Base-by-base conservation (phyloP, 2,329 filamentous ascomycete species). In the Ophiognomonia clavigignenti-juglandacearum region DNA sequence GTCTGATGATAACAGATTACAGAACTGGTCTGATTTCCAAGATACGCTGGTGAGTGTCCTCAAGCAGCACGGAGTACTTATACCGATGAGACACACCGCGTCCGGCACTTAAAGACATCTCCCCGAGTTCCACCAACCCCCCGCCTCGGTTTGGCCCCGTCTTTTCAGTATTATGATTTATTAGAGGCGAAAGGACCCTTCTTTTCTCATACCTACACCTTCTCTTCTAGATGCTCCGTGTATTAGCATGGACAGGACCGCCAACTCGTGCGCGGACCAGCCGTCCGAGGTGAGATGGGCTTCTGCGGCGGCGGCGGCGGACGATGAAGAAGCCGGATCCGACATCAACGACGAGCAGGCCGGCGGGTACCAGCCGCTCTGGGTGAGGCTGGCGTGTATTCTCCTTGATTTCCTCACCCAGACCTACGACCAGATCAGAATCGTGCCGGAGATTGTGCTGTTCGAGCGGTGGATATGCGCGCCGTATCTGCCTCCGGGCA, bases 351-450 rank as follows among this genome's bases (percentile, higher is more conserved):
- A 23, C 6, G 13, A 19, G 6, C n/a, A n/a, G n/a, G n/a, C n/a
- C n/a, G 29, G 16, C 35, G 39, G 32, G 4, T 49, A 52, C 16
- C 47, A 50, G 22, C 50, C 50, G 9, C 50, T 52, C 27, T 52
- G 50, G 50, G 50, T 52, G 16, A 39, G 50, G 34, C 50, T 52
- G 24, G 50, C 50, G 27, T 49, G 46, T 13, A 50, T 52, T 20
- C 39, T 48, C 4, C 46, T 52, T 35, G 47, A 52, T 26, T 52
- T 52, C 19, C 39, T 52, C 14, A 52, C 47, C 1, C 46, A 52
- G 47, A 49, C 47, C 1, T 52, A 52, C 36, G 50, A 52, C 26
- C 50, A 52, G 43, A 50, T 52, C 26, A 45, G 50, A 31, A 52
- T 52, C 34, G 50, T 52, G n/a, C 50, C 50, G 13, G 50, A 52